These are phyloP conservation scores for Colletotrichum lindemuthianum DNA, from an alignment of 2,329 filamentous ascomycete genomes.

Conservation along the genomic window DNA sequence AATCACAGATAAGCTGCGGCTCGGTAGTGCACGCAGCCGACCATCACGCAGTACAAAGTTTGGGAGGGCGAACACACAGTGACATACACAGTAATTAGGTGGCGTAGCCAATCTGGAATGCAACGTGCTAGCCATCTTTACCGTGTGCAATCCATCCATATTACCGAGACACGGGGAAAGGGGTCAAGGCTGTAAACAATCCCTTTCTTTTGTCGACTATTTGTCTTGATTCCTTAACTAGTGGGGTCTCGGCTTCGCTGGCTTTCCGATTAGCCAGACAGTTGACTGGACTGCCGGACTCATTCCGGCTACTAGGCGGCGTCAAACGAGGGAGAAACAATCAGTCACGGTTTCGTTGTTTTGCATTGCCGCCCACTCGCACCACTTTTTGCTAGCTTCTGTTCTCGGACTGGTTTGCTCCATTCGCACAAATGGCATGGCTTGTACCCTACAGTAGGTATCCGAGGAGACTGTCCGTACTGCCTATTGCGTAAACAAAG, in stretches of 20 bases:
- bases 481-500: no score
- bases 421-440: no score
- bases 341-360: constrained; percentile 10
- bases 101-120: background rate
- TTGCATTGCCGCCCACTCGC: constrained; percentile 20
- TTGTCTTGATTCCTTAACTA: constrained; percentile 23
- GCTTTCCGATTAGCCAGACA: background rate
- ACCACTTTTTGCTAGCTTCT: background rate
- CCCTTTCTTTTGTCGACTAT: constrained; percentile 16
- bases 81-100: background rate
- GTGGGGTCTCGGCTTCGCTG: constrained; percentile 17
- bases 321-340: constrained; percentile 33
- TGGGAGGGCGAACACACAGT: constrained; percentile 11
- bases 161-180: constrained; percentile 4
- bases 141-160: background rate
- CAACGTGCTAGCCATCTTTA: constrained; percentile 7
- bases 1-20: constrained; percentile 1
- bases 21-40: background rate
- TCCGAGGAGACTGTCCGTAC: no score
- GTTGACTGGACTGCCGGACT: constrained; percentile 1
- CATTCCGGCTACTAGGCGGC: constrained; percentile 15
- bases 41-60: background rate
- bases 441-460: no score
- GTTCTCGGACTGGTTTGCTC: no score
- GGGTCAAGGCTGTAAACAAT: constrained; percentile 2